These are phyloP conservation scores for Ustilago shanxiensis DNA, from an alignment of 1,284 basidiomycete genomes.

Conservation along the genomic window DNA sequence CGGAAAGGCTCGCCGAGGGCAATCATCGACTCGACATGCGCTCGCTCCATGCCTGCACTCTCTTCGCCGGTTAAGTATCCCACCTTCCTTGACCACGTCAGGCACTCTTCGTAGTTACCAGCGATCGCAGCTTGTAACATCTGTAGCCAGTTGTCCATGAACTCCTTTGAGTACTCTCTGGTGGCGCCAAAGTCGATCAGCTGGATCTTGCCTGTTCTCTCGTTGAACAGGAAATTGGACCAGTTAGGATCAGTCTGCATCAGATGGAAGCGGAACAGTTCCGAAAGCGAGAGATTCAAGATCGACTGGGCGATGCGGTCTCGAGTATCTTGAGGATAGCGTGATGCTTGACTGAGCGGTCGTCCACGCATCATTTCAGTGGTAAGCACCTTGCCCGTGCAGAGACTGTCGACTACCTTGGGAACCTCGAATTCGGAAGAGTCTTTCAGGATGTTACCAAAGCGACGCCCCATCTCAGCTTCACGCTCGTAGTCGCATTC, in stretches of 20 bases:
- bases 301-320: conserved; percentile 88
- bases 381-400: conserved; percentile 85
- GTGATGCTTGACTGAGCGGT: conserved; percentile 79
- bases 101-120: conserved; percentile 80
- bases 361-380: conserved; percentile 88
- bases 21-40: conserved; percentile 86
- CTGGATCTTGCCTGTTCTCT: conserved; percentile 75
- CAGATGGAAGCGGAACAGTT: conserved; percentile 88
- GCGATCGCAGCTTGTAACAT: conserved; percentile 83
- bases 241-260: conserved; percentile 99
- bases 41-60: conserved; percentile 87
- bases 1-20: conserved; percentile 84
- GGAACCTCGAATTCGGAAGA: conserved; percentile 81
- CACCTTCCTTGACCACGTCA: conserved; percentile 80
- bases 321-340: conserved; percentile 77
- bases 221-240: conserved; percentile 95
- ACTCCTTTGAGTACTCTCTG: conserved; percentile 84
- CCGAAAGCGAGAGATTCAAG: conserved; percentile 86
- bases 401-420: conserved; percentile 81
- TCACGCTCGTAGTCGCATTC: conserved; percentile 95
- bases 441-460: conserved; percentile 71
- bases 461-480: conserved; percentile 79
- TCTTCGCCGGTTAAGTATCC: conserved; percentile 93
- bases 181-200: conserved; percentile 97
- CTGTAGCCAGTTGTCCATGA: conserved; percentile 88